These are phyloP conservation scores for Tricholoma bakamatsutake DNA, from an alignment of 768 basidiomycete genomes.

Conservation along the genomic window DNA sequence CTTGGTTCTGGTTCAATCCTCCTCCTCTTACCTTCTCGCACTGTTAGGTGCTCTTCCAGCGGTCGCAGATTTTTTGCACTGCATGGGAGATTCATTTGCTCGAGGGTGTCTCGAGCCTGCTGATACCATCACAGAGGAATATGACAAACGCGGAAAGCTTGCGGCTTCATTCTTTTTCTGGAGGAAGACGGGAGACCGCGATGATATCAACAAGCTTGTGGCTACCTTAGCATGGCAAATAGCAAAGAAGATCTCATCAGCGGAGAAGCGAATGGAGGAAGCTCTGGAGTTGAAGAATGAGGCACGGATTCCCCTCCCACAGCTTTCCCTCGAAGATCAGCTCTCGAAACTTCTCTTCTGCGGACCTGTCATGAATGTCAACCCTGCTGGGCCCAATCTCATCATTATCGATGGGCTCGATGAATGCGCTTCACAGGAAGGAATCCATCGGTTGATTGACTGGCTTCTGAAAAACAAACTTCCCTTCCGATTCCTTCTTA, in stretches of 20 bases:
- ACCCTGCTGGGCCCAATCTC: background rate
- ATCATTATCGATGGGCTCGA: too few relatives aligned
- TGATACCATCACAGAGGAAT: too few relatives aligned
- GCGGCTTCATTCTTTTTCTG: constrained; percentile 4
- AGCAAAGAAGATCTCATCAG: background rate
- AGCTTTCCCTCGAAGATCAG: background rate
- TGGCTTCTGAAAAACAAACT: too few relatives aligned
- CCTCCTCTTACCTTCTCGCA: too few relatives aligned
- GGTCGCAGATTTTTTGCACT: too few relatives aligned
- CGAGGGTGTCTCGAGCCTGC: too few relatives aligned
- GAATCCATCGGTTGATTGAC: too few relatives aligned
- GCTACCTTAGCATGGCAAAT: constrained; percentile 3
- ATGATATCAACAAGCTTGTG: background rate
- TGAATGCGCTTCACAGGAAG: too few relatives aligned
- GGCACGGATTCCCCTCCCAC: background rate
- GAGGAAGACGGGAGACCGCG: background rate
- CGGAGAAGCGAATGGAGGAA: background rate
- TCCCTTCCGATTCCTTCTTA: background rate
- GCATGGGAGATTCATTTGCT: too few relatives aligned
- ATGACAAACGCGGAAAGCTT: background rate
- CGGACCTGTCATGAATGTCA: background rate
- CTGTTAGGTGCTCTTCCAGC: too few relatives aligned
- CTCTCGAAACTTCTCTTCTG: background rate
- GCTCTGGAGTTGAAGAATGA: background rate
- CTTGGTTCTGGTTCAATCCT: too few relatives aligned